A percentile compares a stretch with the other conserved stretches of the same genome.
Evolutionary conservation across 495 filamentous ascomycete genomes (phyloP).

Genomic region (Penicillium diatomitis): DNA sequence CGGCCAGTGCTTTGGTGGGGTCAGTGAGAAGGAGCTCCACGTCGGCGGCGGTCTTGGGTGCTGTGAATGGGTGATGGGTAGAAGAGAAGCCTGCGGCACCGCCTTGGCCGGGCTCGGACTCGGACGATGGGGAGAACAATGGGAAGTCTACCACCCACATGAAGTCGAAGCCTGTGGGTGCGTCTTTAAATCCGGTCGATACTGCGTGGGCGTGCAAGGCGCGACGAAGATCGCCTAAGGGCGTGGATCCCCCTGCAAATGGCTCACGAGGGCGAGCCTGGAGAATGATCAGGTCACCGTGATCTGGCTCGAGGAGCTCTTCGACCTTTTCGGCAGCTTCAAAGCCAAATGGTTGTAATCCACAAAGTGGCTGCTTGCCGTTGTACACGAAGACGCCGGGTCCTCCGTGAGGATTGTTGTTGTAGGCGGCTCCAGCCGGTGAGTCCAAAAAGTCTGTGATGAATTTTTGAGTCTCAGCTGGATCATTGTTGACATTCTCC

Average conservation of each 20-base stretch:
- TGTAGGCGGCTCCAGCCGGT: slow-evolving; percentile 50
- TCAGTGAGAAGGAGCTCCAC: slow-evolving; percentile 63
- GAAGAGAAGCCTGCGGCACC: slow-evolving; percentile 71
- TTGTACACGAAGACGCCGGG: slow-evolving; percentile 72
- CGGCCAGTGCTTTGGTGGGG: slow-evolving; percentile 62
- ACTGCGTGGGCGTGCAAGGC: slow-evolving; percentile 61
- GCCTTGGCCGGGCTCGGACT: slow-evolving; percentile 70
- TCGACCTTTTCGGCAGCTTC: slow-evolving; percentile 54
- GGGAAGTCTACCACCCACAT: slow-evolving; percentile 87
- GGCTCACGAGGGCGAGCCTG: slow-evolving; percentile 62
- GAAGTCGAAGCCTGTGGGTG: slow-evolving; percentile 51
- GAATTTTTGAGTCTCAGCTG: slow-evolving; percentile 46
- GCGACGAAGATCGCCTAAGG: slow-evolving; percentile 67
- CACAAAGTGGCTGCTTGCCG: slow-evolving; percentile 56
- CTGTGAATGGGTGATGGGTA: slow-evolving; percentile 95
- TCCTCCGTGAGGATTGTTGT: slow-evolving; percentile 55
- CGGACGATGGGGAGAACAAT: slow-evolving; percentile 67
- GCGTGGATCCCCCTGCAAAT: slow-evolving; percentile 59
- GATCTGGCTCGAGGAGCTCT: slow-evolving; percentile 41
- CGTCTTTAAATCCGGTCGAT: slow-evolving; percentile 43
- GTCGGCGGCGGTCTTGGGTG: slow-evolving; percentile 64
- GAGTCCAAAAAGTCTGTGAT: slow-evolving; percentile 59
- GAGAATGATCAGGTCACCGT: slow-evolving; percentile 70
- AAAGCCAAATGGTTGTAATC: slow-evolving; percentile 67
- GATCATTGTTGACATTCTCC: slow-evolving; percentile 34